Base-by-base conservation (phyloP, 345 rosid genomes). In the Diplotaxis tenuifolia region DNA sequence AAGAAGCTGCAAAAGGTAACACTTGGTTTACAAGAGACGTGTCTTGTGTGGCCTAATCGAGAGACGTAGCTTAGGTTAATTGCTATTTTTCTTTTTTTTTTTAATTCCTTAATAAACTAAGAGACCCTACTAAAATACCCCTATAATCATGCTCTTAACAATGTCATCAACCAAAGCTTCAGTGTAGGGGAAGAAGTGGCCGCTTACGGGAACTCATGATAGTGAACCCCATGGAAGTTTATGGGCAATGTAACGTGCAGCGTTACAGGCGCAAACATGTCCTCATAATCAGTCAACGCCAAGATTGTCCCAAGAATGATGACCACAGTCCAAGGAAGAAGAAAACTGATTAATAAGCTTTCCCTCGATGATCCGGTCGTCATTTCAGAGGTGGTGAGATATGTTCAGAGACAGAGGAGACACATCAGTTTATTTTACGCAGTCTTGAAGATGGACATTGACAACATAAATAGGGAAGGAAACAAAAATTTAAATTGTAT, bases 141-240 rank as follows among this genome's bases (percentile, higher is more conserved):
- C n/a, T n/a, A n/a, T n/a, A n/a, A n/a, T n/a, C n/a, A n/a, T n/a
- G n/a, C n/a, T n/a, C 79, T 83, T 82, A 40, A 85, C 15, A 65
- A 89, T 70, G 15, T 75, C 79, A 59, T 89, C 93, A 71, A 82
- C 12, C 25, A 80, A 57, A 20, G 56, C 71, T 68, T 79, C 67
- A 6, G 34, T 63, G 12, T 75, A 11, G 50, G 82, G 29, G 7
- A 60, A 60, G 60, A 86, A 36, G 77, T 89, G 93, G 2, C 96
- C 94, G 9, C 63, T 50, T 27, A 83, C 81, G 0, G 81, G 76
- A 79, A 88, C 82, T 92, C 91, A 16, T 88, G 92, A 68, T 87
- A 89, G 1, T 57, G 84, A 69, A 89, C 60, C 91, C 91, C 96
- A 88, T 0, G 87, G 91, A 63, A 86, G 86, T 81, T 86, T 88